These are phyloP conservation scores for Coemansia sp. DNA, from an alignment of 192 early-diverging fungal genomes.

Conservation along the genomic window DNA sequence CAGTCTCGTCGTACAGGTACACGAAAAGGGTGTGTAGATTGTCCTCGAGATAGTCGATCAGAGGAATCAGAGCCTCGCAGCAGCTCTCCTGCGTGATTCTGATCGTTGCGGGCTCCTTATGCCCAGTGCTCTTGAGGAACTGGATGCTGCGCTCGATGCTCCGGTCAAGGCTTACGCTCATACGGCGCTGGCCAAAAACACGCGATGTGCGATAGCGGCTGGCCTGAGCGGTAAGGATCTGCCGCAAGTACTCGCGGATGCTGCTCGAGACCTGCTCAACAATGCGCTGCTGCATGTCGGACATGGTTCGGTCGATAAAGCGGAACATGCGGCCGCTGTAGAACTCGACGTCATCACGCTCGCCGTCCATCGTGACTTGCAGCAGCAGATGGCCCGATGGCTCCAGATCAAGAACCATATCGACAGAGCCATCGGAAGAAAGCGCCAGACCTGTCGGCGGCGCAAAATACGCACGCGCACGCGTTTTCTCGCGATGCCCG, in stretches of 20 bases:
- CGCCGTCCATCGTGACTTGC: slow-evolving; percentile 75
- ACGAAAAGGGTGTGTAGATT: slow-evolving; percentile 68
- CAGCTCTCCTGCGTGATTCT: slow-evolving; percentile 57
- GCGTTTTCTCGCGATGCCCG: slow-evolving; percentile 51
- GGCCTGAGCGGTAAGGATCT: slow-evolving; percentile 58
- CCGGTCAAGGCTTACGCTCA: slow-evolving; percentile 31
- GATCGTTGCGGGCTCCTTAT: slow-evolving; percentile 34
- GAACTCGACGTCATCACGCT: slow-evolving; percentile 79
- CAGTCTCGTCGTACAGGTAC: slow-evolving; percentile 64
- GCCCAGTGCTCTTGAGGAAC: slow-evolving; percentile 46
- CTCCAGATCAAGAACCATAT: slow-evolving; percentile 67
- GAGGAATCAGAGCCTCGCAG: slow-evolving; percentile 65
- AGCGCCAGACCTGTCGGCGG: slow-evolving; percentile 51
- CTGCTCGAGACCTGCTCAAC: slow-evolving; percentile 70
- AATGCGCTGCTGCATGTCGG: slow-evolving; percentile 68
- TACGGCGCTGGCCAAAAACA: slow-evolving; percentile 12
- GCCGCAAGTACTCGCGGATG: slow-evolving; percentile 65
- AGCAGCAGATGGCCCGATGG: slow-evolving; percentile 67
- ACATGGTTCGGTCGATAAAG: slow-evolving; percentile 64
- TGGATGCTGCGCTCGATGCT: slow-evolving; percentile 59
- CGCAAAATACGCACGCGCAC: slow-evolving; percentile 62
- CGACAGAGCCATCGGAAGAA: slow-evolving; percentile 60
- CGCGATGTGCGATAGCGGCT: slow-evolving; percentile 38
- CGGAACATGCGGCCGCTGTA: slow-evolving; percentile 80
- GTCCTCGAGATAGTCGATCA: slow-evolving; percentile 75